A percentile compares a stretch with the other conserved stretches of the same genome.
phyloP scores from a whole-genome alignment of 1,284 basidiomycete genomes.

The Peniophora sp. region DNA sequence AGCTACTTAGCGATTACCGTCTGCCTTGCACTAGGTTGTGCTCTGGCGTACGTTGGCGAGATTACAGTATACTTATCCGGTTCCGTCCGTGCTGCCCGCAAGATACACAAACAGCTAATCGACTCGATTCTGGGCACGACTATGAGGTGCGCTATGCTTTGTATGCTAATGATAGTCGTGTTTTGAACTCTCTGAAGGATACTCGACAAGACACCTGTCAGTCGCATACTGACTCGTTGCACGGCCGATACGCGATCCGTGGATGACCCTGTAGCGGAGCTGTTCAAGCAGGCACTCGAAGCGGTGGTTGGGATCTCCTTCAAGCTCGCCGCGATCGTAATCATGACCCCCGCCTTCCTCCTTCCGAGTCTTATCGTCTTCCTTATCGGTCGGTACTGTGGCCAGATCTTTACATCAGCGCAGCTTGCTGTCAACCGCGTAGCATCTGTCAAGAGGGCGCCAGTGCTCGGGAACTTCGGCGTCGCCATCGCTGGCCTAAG shows the following conservation, averaged over 20 bases:
- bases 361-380: slow-evolving; percentile 33
- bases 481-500: slow-evolving; percentile 60
- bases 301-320: slow-evolving; percentile 25
- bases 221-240: slow-evolving; percentile 50
- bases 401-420: slow-evolving; percentile 55
- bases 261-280: slow-evolving; percentile 20
- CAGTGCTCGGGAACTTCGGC: slow-evolving; percentile 65
- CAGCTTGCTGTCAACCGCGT: slow-evolving; percentile 73
- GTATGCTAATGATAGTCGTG: not conserved
- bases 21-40: slow-evolving; percentile 22
- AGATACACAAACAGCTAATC: slow-evolving; percentile 51
- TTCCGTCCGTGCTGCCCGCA: slow-evolving; percentile 41
- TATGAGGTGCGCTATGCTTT: slow-evolving; percentile 26
- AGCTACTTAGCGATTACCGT: slow-evolving; percentile 38
- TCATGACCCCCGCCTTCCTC: slow-evolving; percentile 36
- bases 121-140: slow-evolving; percentile 49
- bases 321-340: slow-evolving; percentile 35
- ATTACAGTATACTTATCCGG: slow-evolving; percentile 31
- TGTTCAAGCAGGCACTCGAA: slow-evolving; percentile 18
- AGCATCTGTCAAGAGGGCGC: slow-evolving; percentile 61
- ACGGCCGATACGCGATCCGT: slow-evolving; percentile 46
- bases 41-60: slow-evolving; percentile 19
- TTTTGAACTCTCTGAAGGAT: slow-evolving; percentile 21
- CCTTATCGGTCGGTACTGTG: slow-evolving; percentile 36
- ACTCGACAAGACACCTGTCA: slow-evolving; percentile 50